Conservation (phyloP, 2,329 filamentous ascomycete species). For the Cladosporium sp. region DNA sequence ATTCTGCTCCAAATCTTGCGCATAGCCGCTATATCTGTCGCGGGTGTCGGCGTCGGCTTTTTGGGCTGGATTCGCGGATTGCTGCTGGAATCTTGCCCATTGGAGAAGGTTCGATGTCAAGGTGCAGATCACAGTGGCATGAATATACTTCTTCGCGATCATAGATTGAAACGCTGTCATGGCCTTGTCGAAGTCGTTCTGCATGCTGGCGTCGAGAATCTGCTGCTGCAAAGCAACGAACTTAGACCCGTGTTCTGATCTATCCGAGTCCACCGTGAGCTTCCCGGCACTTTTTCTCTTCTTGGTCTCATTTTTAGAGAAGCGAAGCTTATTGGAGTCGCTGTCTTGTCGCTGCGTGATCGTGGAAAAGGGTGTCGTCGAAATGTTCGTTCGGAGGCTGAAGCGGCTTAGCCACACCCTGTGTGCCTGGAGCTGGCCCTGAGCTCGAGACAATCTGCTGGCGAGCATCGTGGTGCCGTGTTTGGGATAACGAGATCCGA, state of each 20-base stretch:
- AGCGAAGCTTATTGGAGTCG: no score
- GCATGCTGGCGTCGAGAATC: neutral
- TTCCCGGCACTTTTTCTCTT: no score
- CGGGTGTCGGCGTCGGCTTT: neutral
- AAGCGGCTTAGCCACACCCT: constrained; percentile 22
- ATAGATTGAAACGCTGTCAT: constrained; percentile 1
- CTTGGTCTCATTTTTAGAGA: no score
- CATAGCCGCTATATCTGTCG: constrained; percentile 24
- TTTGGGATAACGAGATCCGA: constrained; percentile 13
- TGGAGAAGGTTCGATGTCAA: no score
- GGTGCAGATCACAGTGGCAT: no score
- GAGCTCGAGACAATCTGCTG: constrained; percentile 16
- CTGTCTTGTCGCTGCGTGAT: no score
- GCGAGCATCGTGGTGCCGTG: constrained; percentile 12
- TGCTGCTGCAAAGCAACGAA: neutral
- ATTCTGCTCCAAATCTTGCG: constrained; percentile 37
- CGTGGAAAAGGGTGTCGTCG: neutral
- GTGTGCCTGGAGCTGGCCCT: constrained; percentile 22
- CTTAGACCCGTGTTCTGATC: no score
- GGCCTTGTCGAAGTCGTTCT: constrained; percentile 1
- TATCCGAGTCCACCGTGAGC: no score
- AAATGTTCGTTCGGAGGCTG: neutral
- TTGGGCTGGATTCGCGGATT: no score
- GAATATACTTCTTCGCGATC: neutral
- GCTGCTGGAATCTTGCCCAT: neutral